Evolutionary conservation across 148 eudicot genomes (phyloP).

Genomic region (Bassia scoparia): DNA sequence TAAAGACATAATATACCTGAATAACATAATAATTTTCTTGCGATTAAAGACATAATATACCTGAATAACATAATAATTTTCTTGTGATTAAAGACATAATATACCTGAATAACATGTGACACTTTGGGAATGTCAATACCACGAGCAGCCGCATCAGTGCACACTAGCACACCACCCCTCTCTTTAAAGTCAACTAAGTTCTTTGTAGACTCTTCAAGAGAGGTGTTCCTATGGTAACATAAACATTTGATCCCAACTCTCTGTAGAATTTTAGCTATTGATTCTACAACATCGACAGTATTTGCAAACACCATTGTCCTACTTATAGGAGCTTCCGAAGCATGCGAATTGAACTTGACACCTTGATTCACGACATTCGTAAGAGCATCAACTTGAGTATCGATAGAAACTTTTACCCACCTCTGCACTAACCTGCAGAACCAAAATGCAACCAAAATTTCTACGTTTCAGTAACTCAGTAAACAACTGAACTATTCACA

Average conservation of each 20-base stretch:
- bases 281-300: conserved; percentile 93
- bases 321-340: conserved; percentile 29
- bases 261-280: conserved; percentile 54
- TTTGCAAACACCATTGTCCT: conserved; percentile 94
- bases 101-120: no score
- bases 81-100: no score
- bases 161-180: conserved; percentile 87
- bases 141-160: conserved; percentile 96
- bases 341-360: conserved; percentile 18
- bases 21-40: no score
- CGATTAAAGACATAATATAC: no score
- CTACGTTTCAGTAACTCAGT: no score
- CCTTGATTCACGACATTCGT: conserved; percentile 57
- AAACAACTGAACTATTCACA: no score
- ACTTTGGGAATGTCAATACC: conserved; percentile 82
- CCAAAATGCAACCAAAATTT: no score
- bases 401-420: conserved; percentile 79
- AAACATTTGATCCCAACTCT: conserved; percentile 66
- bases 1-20: no score
- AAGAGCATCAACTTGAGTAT: conserved; percentile 81
- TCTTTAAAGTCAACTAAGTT: no score
- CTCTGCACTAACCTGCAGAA: conserved; percentile 85
- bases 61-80: no score
- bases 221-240: conserved; percentile 68
- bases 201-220: conserved; percentile 68